Evolutionary conservation across 2,329 filamentous ascomycete species (phyloP).

Genomic region (Colletotrichum chrysophilum): DNA sequence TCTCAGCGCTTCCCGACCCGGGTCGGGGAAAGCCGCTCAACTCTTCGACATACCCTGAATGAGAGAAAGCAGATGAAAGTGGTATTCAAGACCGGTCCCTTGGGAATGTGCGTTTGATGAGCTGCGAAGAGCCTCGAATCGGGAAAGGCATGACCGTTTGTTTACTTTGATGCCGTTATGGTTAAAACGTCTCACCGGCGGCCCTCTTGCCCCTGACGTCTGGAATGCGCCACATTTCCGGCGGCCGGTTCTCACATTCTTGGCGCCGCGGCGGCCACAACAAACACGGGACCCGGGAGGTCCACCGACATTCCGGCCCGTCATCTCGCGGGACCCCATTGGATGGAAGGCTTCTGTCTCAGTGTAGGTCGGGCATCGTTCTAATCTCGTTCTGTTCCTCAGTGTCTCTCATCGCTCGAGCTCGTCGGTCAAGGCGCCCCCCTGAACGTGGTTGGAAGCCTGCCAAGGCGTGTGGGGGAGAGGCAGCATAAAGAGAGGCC

Average conservation of each 20-base stretch:
- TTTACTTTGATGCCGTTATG: background rate
- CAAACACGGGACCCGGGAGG: slow-evolving; percentile 1
- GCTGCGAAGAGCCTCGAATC: background rate
- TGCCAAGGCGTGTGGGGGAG: background rate
- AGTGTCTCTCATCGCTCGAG: background rate
- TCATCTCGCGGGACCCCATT: background rate
- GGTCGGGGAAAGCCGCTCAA: background rate
- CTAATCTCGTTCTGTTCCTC: background rate
- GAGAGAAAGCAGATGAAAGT: slow-evolving; percentile 15
- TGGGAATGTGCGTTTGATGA: slow-evolving; percentile 7
- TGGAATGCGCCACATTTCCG: slow-evolving; percentile 13
- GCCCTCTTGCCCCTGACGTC: background rate
- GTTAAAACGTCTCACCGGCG: background rate
- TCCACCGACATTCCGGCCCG: background rate
- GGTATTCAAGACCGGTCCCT: background rate
- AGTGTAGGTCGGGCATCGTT: background rate
- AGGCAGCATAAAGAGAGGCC: slow-evolving; percentile 7
- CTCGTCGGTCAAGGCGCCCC: background rate
- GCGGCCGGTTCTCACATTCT: slow-evolving; percentile 3
- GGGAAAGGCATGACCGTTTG: background rate
- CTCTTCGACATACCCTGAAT: slow-evolving; percentile 11
- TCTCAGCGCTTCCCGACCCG: slow-evolving; percentile 2
- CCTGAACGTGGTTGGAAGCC: background rate
- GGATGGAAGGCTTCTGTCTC: background rate
- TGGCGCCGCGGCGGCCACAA: background rate